phyloP scores from a whole-genome alignment of 2,329 filamentous ascomycete genomes.

The Dothistroma pini region DNA sequence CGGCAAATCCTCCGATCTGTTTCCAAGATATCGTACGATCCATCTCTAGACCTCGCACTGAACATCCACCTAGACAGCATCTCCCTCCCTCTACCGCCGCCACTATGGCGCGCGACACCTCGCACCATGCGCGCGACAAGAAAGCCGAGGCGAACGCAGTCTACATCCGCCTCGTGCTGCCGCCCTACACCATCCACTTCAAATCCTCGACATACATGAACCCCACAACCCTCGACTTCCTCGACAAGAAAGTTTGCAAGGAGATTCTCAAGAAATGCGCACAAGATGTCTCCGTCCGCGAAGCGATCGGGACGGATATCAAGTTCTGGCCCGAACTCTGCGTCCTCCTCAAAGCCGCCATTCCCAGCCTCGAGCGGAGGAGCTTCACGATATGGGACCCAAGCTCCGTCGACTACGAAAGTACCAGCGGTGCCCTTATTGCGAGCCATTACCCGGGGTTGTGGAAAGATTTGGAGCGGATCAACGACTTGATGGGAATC shows the following conservation, averaged over 20 bases:
- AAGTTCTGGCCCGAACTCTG: slow-evolving; percentile 59
- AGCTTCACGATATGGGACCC: slow-evolving; percentile 60
- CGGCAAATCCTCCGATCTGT: background rate
- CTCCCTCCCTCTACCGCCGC: slow-evolving; percentile 1
- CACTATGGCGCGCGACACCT: slow-evolving; percentile 6
- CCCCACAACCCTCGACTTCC: slow-evolving; percentile 55
- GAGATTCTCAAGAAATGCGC: slow-evolving; percentile 58
- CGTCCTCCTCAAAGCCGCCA: slow-evolving; percentile 55
- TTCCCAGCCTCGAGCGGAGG: slow-evolving; percentile 58
- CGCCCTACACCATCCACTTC: slow-evolving; percentile 56
- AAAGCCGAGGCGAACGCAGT: slow-evolving; percentile 38
- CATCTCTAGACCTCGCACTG: background rate
- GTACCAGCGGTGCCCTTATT: slow-evolving; percentile 58
- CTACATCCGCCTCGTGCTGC: slow-evolving; percentile 45
- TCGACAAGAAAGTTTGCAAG: slow-evolving; percentile 54
- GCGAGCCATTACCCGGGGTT: slow-evolving; percentile 56
- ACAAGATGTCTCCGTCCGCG: slow-evolving; percentile 50
- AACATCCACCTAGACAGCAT: background rate
- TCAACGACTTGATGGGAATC: slow-evolving; percentile 61
- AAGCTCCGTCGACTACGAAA: slow-evolving; percentile 54
- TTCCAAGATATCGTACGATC: background rate
- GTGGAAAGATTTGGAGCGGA: slow-evolving; percentile 59
- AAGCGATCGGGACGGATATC: slow-evolving; percentile 54
- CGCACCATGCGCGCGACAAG: background rate
- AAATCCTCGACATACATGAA: slow-evolving; percentile 58